phyloP scores from a whole-genome alignment of 768 basidiomycete genomes.

The Hygrophorus russula region DNA sequence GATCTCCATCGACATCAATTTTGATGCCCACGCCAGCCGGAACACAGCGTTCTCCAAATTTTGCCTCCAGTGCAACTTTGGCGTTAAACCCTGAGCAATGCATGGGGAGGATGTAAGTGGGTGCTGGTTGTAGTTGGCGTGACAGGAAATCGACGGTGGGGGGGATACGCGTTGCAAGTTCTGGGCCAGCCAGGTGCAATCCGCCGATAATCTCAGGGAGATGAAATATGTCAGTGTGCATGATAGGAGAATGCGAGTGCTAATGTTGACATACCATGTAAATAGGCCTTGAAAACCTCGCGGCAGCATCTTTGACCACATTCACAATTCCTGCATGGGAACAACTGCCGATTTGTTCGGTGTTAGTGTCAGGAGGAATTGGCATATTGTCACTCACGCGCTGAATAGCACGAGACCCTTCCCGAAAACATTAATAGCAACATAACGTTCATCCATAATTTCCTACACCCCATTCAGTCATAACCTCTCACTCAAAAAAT shows the following conservation, averaged over 20 bases:
- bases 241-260: background rate
- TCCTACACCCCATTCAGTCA: conserved; percentile 29
- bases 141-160: conserved; percentile 66
- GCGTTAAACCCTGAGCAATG: conserved; percentile 77
- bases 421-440: conserved; percentile 63
- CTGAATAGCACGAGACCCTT: conserved; percentile 80
- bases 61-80: conserved; percentile 58
- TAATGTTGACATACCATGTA: conserved; percentile 45
- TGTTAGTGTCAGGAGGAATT: too few relatives aligned
- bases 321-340: conserved; percentile 80
- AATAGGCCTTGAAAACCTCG: conserved; percentile 52
- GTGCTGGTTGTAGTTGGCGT: conserved; percentile 45
- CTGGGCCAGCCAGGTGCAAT: conserved; percentile 69
- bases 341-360: conserved; percentile 17
- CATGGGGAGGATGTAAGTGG: conserved; percentile 69
- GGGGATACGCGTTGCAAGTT: conserved; percentile 48
- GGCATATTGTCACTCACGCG: conserved; percentile 39
- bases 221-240: background rate
- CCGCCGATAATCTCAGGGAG: conserved; percentile 59
- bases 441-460: conserved; percentile 79
- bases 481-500: background rate
- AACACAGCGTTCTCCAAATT: conserved; percentile 66
- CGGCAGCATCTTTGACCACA: conserved; percentile 61
- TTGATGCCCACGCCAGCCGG: conserved; percentile 68
- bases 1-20: conserved; percentile 43